Percentiles rank a stretch among this genome's conserved stretches.
Evolutionary conservation across 164 flowering plant genomes (phyloP).

Genomic region (Piper betle): DNA sequence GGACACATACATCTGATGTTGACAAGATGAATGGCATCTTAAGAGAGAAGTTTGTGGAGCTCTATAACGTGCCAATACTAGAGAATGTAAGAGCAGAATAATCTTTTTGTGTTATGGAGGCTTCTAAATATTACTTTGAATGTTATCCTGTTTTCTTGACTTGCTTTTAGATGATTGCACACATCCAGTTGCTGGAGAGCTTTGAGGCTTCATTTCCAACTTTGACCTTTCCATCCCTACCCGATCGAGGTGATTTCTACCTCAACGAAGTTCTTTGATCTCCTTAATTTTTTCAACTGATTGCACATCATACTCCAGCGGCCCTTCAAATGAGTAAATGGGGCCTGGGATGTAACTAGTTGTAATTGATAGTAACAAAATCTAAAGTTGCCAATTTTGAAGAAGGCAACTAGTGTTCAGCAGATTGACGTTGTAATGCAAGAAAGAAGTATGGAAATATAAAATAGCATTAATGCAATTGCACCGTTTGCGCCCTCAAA

Average conservation of each 20-base stretch:
- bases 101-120: background rate
- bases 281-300: conserved; percentile 84
- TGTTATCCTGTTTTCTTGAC: background rate
- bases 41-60: conserved; percentile 82
- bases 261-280: conserved; percentile 58
- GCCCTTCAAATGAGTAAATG: background rate
- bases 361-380: too few species aligned
- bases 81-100: conserved; percentile 51
- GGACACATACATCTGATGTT: conserved; percentile 97
- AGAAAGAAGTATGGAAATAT: too few species aligned
- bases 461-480: too few species aligned
- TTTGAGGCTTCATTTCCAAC: conserved; percentile 62
- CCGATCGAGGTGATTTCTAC: conserved; percentile 75
- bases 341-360: background rate
- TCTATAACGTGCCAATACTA: conserved; percentile 65
- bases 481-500: too few species aligned
- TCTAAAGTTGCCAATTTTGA: background rate
- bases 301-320: background rate
- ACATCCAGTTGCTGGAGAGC: conserved; percentile 60
- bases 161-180: background rate
- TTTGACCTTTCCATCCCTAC: conserved; percentile 60
- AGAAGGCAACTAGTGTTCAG: background rate
- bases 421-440: too few species aligned
- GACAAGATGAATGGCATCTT: conserved; percentile 78
- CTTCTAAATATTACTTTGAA: background rate